Evolutionary conservation across 1,139 yeast genomes (phyloP), one percentile per base, ranked within the genome.

Genomic region (Suhomyces chickasaworum): DNA sequence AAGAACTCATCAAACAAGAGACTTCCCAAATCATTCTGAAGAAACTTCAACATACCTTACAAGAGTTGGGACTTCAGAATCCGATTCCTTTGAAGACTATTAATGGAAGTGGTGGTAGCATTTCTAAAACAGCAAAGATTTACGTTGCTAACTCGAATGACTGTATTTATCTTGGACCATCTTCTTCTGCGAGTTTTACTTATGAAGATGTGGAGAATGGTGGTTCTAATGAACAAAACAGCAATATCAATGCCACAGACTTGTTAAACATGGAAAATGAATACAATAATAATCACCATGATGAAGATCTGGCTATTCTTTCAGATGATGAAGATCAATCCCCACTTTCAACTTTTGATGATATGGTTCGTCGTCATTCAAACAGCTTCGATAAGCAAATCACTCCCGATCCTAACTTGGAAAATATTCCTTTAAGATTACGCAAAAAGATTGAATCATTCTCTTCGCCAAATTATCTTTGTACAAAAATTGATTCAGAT

Each of bases 191-290:
- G 17, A 69, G 75, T 50, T 72, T 69, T 50, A 71, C 77, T 9
- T 73, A 73, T 53, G 79, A 73, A 49, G 80, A 75, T 48, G 75
- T 65, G 12, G 79, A 73, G 49, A 71, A 71, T 53, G 79, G 73
- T 7, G 71, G 72, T 1, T 58, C 55, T 7, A 54, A 56, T 4
- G 49, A 51, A 8, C 32, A 37, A 21, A 37, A 21, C 18, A 39
- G 45, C 29, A 49, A 39, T 21, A 29, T 53, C 23, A 50, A 45
- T 9, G 39, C 48, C 21, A 38, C 39, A 15, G 56, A 50, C 16
- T 39, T 51, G 20, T 39, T 53, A 23, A 32, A 31, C 18, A 37
- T 41, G 37, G 53, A 45, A 8, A 41, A 39, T 17, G 41, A 43
- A 12, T 44, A 35, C 12, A 33, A 47, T 29, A 30, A 21, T n/a